Percentiles rank a stretch among this genome's conserved stretches.
Evolutionary conservation across 2,329 filamentous ascomycete genomes (phyloP).

Genomic region (Neonectria magnoliae): DNA sequence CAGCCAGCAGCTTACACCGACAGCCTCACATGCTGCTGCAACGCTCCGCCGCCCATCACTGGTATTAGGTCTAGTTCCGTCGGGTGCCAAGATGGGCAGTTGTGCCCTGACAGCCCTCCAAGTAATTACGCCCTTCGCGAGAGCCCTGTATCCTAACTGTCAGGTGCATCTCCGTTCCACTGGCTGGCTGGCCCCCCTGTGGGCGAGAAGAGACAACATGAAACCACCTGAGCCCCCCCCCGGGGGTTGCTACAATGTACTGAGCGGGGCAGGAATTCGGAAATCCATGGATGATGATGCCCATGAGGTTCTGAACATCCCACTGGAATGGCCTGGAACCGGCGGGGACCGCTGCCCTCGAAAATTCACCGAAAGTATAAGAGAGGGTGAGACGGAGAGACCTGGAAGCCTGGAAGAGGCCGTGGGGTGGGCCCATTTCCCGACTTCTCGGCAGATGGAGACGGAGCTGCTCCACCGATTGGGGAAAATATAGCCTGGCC

Average conservation of each 20-base stretch:
- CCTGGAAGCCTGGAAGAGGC: background rate
- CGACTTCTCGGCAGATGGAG: conserved; percentile 39
- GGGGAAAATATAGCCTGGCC: background rate
- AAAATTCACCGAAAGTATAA: background rate
- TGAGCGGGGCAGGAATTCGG: background rate
- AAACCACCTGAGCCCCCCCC: background rate
- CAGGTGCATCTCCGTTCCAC: background rate
- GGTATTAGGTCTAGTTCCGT: no score
- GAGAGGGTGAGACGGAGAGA: background rate
- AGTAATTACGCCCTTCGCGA: background rate
- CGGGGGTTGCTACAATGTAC: background rate
- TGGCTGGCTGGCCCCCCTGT: background rate
- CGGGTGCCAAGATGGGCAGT: background rate
- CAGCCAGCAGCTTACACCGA: background rate
- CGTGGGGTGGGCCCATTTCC: conserved; percentile 18
- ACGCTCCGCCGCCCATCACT: conserved; percentile 6
- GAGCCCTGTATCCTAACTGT: conserved; percentile 1
- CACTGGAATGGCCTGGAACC: background rate
- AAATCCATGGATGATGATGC: no score
- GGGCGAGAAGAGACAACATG: background rate
- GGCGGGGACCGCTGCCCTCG: background rate
- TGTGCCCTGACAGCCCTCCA: conserved; percentile 13
- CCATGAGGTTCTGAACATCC: background rate
- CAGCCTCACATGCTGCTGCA: conserved; percentile 16
- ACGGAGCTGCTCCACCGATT: conserved; percentile 17